Conservation (phyloP, 495 filamentous ascomycete species). For the Aspergillus funiculosus region DNA sequence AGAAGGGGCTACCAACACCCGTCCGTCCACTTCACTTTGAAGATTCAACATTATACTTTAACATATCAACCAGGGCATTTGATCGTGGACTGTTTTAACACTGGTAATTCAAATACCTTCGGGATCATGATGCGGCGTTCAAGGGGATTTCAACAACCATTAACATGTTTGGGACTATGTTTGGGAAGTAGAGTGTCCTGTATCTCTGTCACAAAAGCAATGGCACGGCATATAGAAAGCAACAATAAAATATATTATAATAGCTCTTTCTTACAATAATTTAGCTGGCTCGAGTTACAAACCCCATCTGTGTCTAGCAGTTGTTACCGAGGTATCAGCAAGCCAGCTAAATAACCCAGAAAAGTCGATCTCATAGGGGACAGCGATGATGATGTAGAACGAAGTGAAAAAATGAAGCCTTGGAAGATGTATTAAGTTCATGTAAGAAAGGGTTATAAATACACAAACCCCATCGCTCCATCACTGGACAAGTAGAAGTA, state of each 20-base stretch:
- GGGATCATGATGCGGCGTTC: conserved; percentile 2
- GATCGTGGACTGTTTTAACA: conserved; percentile 7
- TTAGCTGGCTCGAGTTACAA: no score
- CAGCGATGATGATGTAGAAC: no score
- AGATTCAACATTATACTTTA: conserved; percentile 18
- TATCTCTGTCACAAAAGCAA: neutral
- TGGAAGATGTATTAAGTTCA: no score
- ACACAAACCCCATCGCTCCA: neutral
- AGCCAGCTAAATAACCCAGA: no score
- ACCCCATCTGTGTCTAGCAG: no score
- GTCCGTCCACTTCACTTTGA: neutral
- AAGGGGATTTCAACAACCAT: conserved; percentile 2
- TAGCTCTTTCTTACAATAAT: no score
- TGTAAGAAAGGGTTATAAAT: neutral
- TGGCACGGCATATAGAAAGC: no score
- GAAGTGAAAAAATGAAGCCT: no score
- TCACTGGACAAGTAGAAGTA: no score
- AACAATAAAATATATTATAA: neutral
- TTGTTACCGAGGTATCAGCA: no score
- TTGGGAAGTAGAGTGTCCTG: neutral
- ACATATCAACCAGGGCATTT: conserved; percentile 13
- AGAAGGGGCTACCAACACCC: conserved; percentile 7
- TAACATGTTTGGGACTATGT: neutral
- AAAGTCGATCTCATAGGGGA: no score
- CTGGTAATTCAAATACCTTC: no score